A percentile compares a stretch with the other conserved stretches of the same genome.
These are phyloP conservation scores for Beta corolliflora DNA, from an alignment of 179 eudicot genomes.

Conservation along the genomic window DNA sequence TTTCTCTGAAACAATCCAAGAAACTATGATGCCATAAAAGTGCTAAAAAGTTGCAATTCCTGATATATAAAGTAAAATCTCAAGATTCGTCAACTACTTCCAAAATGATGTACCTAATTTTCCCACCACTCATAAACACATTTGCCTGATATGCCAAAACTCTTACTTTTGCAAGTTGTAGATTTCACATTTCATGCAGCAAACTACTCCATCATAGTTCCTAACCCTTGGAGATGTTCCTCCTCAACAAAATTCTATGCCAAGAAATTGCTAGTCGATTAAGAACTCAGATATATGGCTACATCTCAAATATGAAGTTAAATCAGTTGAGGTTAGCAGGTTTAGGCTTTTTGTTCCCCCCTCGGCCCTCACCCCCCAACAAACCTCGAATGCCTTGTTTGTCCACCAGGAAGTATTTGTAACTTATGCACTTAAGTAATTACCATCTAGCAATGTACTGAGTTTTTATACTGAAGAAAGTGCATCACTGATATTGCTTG, in stretches of 20 bases:
- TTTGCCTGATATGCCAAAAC: not conserved
- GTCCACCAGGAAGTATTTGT: not conserved
- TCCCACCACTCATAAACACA: not conserved
- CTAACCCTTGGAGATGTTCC: not conserved
- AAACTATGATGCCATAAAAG: not conserved
- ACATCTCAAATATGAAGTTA: not conserved
- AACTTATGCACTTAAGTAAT: not conserved
- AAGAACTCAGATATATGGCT: not conserved
- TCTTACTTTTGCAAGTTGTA: not conserved
- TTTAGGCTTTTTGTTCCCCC: not conserved
- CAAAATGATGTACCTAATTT: too few species aligned
- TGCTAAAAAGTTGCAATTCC: not conserved
- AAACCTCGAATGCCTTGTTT: not conserved
- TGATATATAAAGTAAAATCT: not conserved
- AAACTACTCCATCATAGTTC: not conserved
- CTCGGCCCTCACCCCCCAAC: not conserved
- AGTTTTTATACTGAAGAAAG: not conserved
- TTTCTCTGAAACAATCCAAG: not conserved
- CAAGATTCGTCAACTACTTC: not conserved
- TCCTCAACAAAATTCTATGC: not conserved
- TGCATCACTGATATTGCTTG: not conserved
- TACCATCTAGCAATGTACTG: too few species aligned
- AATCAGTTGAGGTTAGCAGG: not conserved
- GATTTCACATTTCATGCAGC: not conserved
- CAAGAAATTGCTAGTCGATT: not conserved